phyloP scores from a whole-genome alignment of 140 eudicot genomes.

The Bidens hawaiensis region DNA sequence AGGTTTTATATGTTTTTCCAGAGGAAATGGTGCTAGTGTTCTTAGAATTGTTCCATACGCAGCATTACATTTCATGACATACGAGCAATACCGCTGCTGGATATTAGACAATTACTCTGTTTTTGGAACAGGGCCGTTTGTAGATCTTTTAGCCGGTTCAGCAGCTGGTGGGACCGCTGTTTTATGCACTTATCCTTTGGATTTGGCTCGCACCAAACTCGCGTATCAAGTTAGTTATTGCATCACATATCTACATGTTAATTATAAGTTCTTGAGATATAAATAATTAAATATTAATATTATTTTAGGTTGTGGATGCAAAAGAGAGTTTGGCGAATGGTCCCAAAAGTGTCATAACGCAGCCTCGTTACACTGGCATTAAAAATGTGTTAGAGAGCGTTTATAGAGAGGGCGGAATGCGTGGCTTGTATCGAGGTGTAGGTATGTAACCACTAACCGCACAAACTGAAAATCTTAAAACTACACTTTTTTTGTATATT shows the following conservation, averaged over 20 bases:
- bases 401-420: constrained; percentile 81
- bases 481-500: too few species aligned
- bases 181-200: constrained; percentile 92
- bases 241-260: background rate
- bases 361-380: constrained; percentile 64
- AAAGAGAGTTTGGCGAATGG: constrained; percentile 38
- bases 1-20: constrained; percentile 15
- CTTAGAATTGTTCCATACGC: constrained; percentile 88
- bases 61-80: constrained; percentile 91
- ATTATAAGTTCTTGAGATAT: too few species aligned
- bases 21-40: constrained; percentile 99
- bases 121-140: constrained; percentile 80
- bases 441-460: constrained; percentile 32
- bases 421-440: constrained; percentile 87
- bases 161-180: constrained; percentile 97
- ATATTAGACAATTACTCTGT: constrained; percentile 57
- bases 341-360: constrained; percentile 23
- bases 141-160: constrained; percentile 95
- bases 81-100: constrained; percentile 77
- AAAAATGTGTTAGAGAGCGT: constrained; percentile 63
- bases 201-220: constrained; percentile 94
- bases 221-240: constrained; percentile 71
- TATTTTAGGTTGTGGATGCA: constrained; percentile 49
- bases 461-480: too few species aligned
- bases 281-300: background rate